Percentiles rank a stretch among this genome's conserved stretches.
phyloP scores from a whole-genome alignment of 257 asterid species.

The Anisodus acutangulus region DNA sequence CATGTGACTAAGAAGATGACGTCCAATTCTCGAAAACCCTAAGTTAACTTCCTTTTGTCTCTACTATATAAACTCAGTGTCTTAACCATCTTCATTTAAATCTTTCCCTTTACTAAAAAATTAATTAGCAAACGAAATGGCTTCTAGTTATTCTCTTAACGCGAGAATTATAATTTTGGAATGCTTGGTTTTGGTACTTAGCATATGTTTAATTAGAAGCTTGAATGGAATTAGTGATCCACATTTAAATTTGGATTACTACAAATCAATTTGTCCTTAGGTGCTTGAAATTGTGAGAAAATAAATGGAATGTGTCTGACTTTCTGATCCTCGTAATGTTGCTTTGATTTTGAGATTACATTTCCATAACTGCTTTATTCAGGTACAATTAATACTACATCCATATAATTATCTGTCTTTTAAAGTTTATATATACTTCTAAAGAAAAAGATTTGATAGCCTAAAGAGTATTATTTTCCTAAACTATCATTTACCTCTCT shows the following conservation, averaged over 20 bases:
- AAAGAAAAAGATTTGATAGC: no score
- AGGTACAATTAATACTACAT: constrained; percentile 43
- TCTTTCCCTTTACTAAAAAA: constrained; percentile 9
- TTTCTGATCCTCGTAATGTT: constrained; percentile 88
- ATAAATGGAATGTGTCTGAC: constrained; percentile 89
- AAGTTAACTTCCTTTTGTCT: background rate
- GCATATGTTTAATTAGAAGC: constrained; percentile 26
- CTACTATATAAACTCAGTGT: background rate
- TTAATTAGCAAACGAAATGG: constrained; percentile 38
- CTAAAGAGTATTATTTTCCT: no score
- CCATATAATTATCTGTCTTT: background rate
- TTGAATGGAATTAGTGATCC: constrained; percentile 58
- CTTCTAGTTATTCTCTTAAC: constrained; percentile 26
- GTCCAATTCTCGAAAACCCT: background rate
- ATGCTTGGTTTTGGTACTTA: constrained; percentile 40
- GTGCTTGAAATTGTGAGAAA: constrained; percentile 62
- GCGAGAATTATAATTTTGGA: constrained; percentile 44
- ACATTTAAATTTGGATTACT: constrained; percentile 70
- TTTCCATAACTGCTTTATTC: constrained; percentile 88
- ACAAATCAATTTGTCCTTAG: constrained; percentile 66
- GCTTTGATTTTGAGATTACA: constrained; percentile 77
- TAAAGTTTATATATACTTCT: no score
- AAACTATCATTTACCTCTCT: no score
- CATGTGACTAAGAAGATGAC: background rate
- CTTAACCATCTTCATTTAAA: background rate